phyloP scores from a whole-genome alignment of 352 stramenopile genomes.

The Pythium rishiriense region DNA sequence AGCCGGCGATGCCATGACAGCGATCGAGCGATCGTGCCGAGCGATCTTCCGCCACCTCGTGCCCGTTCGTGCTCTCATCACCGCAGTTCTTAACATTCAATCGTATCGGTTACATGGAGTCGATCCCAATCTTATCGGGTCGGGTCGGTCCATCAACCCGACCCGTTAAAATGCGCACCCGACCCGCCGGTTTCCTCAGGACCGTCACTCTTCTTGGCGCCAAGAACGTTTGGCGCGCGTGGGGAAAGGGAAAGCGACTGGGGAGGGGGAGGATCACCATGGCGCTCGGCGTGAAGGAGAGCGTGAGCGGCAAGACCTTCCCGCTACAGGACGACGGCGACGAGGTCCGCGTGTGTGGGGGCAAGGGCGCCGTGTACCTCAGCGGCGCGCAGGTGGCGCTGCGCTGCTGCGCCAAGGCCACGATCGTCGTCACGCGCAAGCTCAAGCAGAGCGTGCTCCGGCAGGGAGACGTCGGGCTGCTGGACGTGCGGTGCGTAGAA shows the following conservation, averaged over 20 bases:
- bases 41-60: neutral
- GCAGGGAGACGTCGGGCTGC: constrained; percentile 68
- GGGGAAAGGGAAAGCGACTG: neutral
- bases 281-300: constrained; percentile 68
- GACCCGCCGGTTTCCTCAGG: neutral
- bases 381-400: constrained; percentile 68
- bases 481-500: constrained; percentile 44
- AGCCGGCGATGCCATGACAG: neutral
- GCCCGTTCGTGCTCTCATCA: neutral
- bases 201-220: constrained; percentile 13
- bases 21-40: neutral
- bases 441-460: constrained; percentile 76
- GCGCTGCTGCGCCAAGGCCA: constrained; percentile 76
- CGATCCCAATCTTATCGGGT: neutral
- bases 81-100: neutral
- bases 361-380: constrained; percentile 68
- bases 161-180: neutral
- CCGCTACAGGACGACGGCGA: constrained; percentile 42
- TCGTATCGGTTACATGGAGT: neutral
- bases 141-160: too few relatives aligned
- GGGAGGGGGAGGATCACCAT: constrained; percentile 7
- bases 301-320: constrained; percentile 64
- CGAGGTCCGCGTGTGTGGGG: constrained; percentile 63
- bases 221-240: constrained; percentile 19
- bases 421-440: constrained; percentile 70